Evolutionary conservation across 192 early-diverging fungal species (phyloP), one percentile per base, ranked within the genome.

Genomic region (Hyaloraphidium curvatum): DNA sequence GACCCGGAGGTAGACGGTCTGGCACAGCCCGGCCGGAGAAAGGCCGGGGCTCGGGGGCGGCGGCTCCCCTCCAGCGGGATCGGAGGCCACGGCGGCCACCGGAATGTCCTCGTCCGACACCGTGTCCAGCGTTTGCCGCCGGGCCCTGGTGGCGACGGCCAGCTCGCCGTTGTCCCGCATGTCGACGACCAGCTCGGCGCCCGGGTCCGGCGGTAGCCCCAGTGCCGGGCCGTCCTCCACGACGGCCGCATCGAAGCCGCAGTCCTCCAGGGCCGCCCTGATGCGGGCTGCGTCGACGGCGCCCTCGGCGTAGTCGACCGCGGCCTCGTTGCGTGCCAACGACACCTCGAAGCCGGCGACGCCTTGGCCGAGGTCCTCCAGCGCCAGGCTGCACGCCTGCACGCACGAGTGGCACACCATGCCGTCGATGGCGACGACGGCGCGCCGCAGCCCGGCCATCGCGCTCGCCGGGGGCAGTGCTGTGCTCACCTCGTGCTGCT

Each of bases 1-100:
- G 21, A 97, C 74, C 55, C 83, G 72, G 9, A 94, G 58, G 57
- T 77, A 68, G 37, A 62, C 64, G 7, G 55, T 39, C 53, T 31
- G 51, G 26, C 33, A 50, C 22, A 22, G 25, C 39, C 5, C 31
- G 26, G 5, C 30, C 48, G 2, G 39, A 23, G 9, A 52, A 27
- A 25, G n/a, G 59, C 50, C 14, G 60, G 51, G 2, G 55, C 29
- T 40, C 22, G 17, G 48, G 14, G 21, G 28, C n/a, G 11, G 39
- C 53, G 39, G 43, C 13, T 2, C n/a, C 0, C 2, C 26, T 23
- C 7, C 26, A 28, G 21, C 28, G 25, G 30, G 19, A n/a, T 14
- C 40, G 9, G 3, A 25, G 4, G 13, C 16, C 14, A 3, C 23
- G 17, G 13, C n/a, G 28, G 17, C 39, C 30, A 7, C 59, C 50